These are phyloP conservation scores for Gelatoporia subvermispora DNA, from an alignment of 768 basidiomycete species.

Conservation along the genomic window DNA sequence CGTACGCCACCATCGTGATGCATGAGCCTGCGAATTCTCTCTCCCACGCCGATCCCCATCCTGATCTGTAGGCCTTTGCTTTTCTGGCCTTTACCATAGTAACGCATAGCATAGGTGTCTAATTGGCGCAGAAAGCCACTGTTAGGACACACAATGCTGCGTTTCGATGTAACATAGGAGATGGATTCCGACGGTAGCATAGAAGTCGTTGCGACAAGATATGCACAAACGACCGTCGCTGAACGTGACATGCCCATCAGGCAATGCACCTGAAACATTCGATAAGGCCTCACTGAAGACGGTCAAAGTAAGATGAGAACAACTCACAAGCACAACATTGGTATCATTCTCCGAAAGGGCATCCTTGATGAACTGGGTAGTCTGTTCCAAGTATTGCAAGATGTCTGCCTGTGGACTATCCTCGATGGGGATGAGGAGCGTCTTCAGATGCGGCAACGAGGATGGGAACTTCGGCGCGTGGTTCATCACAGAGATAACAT, in stretches of 20 bases:
- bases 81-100: constrained; percentile 2
- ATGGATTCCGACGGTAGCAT: constrained; percentile 54
- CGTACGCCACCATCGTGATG: too few species aligned
- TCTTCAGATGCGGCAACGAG: constrained; percentile 30
- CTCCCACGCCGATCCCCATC: neutral
- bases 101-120: constrained; percentile 25
- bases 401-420: constrained; percentile 41
- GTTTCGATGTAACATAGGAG: constrained; percentile 47
- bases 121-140: constrained; percentile 63
- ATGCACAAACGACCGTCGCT: constrained; percentile 72
- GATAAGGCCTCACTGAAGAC: neutral
- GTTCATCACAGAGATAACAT: constrained; percentile 66
- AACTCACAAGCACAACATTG: constrained; percentile 48
- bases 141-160: constrained; percentile 62
- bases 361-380: constrained; percentile 48
- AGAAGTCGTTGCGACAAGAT: constrained; percentile 40
- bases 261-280: constrained; percentile 61
- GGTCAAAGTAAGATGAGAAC: neutral
- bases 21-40: neutral
- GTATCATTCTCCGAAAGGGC: constrained; percentile 40
- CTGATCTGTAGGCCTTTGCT: neutral
- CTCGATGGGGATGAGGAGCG: constrained; percentile 47
- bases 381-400: constrained; percentile 38
- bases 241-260: constrained; percentile 71
- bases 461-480: constrained; percentile 40